Conservation (phyloP, 2,329 filamentous ascomycete species). For the Didymosphaeria variabile region DNA sequence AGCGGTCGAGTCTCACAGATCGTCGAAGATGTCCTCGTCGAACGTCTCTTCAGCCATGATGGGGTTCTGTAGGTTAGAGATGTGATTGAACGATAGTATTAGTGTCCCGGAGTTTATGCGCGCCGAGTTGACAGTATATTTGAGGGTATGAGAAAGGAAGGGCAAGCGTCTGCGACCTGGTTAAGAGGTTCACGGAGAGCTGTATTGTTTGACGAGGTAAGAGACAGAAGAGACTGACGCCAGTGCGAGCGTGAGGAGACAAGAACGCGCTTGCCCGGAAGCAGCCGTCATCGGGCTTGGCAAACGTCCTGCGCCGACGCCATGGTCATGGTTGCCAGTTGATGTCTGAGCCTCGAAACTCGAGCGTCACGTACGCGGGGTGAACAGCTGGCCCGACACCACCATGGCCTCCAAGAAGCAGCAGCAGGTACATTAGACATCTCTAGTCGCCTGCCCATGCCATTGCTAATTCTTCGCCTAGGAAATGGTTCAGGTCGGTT, state of each 20-base stretch:
- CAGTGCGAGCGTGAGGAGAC: constrained; percentile 29
- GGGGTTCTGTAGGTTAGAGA: constrained; percentile 28
- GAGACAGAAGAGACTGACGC: constrained; percentile 30
- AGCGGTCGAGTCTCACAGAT: constrained; percentile 71
- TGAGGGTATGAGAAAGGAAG: constrained; percentile 1
- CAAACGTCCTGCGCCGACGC: constrained; percentile 18
- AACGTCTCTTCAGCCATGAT: constrained; percentile 84
- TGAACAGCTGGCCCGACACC: constrained; percentile 5
- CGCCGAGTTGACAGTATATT: constrained; percentile 10
- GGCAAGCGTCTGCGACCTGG: background rate
- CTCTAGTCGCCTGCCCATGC: background rate
- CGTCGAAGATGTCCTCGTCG: constrained; percentile 94
- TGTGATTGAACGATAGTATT: constrained; percentile 9
- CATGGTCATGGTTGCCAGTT: constrained; percentile 3
- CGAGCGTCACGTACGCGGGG: constrained; percentile 29
- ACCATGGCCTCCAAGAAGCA: constrained; percentile 57
- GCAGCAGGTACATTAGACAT: constrained; percentile 49
- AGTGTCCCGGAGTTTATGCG: constrained; percentile 1
- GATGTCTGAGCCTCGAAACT: constrained; percentile 18
- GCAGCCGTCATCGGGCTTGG: constrained; percentile 30
- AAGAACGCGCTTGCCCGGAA: constrained; percentile 25
- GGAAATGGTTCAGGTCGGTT: constrained; percentile 99
- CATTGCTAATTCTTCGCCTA: constrained; percentile 54
- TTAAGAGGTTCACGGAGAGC: background rate
- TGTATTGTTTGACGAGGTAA: background rate